A percentile compares a stretch with the other conserved stretches of the same genome.
Conservation (phyloP, 1,284 basidiomycete species). For the Irpex rosettiformis region DNA sequence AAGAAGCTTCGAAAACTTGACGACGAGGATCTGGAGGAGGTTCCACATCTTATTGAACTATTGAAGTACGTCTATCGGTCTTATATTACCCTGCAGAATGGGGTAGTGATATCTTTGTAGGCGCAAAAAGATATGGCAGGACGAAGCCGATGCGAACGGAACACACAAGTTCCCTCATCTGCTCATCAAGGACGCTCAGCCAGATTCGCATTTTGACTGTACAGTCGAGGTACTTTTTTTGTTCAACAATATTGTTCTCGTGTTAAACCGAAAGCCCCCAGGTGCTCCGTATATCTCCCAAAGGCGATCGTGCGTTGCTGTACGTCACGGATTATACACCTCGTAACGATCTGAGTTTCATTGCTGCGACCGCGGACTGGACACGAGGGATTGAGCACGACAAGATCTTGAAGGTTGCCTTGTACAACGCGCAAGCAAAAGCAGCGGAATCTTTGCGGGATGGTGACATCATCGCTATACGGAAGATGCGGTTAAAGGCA, state of each 20-base stretch:
- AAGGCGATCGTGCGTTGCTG: constrained; percentile 34
- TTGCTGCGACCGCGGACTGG: constrained; percentile 31
- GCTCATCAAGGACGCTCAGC: constrained; percentile 42
- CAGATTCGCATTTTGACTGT: constrained; percentile 47
- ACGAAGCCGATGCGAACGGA: constrained; percentile 24
- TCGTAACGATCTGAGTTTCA: constrained; percentile 39
- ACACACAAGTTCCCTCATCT: constrained; percentile 39
- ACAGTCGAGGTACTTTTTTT: constrained; percentile 48
- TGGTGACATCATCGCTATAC: constrained; percentile 46
- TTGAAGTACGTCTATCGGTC: constrained; percentile 47
- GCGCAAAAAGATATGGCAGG: constrained; percentile 50
- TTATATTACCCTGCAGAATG: background rate
- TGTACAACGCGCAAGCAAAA: constrained; percentile 47
- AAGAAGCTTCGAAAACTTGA: constrained; percentile 43
- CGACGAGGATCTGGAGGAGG: constrained; percentile 33
- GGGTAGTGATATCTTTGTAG: constrained; percentile 31
- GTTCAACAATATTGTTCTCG: background rate
- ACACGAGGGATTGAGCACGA: constrained; percentile 36
- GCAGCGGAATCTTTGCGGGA: constrained; percentile 35
- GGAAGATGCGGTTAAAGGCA: constrained; percentile 46
- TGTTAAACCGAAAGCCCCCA: constrained; percentile 21
- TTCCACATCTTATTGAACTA: constrained; percentile 42
- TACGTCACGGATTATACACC: constrained; percentile 69
- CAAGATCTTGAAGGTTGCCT: constrained; percentile 50
- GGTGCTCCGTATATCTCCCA: constrained; percentile 44